Percentiles rank a stretch among this genome's conserved stretches.
Evolutionary conservation across 371 early-diverging fungal genomes (phyloP).

Genomic region (Blakeslea trispora): DNA sequence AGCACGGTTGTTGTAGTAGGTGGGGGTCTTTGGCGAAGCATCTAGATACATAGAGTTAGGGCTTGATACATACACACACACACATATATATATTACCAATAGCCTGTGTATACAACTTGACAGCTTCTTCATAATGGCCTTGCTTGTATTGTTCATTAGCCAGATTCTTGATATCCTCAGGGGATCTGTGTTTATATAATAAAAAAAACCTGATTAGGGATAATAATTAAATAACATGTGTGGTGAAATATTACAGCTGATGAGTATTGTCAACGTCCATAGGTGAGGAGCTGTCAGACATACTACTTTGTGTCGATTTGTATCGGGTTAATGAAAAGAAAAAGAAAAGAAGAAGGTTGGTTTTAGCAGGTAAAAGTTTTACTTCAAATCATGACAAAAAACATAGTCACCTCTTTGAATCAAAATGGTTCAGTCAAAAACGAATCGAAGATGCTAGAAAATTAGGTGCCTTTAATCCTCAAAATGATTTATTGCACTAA

Average conservation of each 20-base stretch:
- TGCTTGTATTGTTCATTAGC: conserved; percentile 63
- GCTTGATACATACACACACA: too few species aligned
- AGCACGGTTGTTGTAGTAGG: conserved; percentile 80
- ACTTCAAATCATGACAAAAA: background rate
- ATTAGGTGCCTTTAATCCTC: too few species aligned
- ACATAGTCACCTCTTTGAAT: background rate
- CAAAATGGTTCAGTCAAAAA: background rate
- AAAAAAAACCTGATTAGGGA: background rate
- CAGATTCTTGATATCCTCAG: conserved; percentile 62
- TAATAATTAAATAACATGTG: background rate
- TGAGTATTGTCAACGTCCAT: conserved; percentile 27
- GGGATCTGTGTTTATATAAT: conserved; percentile 21
- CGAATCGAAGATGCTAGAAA: background rate
- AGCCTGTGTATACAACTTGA: conserved; percentile 59
- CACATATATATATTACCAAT: too few species aligned
- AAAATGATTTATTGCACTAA: too few species aligned
- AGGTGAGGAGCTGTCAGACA: conserved; percentile 19
- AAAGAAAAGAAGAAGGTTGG: conserved; percentile 3
- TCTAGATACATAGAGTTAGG: too few species aligned
- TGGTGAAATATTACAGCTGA: conserved; percentile 18
- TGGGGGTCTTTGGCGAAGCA: conserved; percentile 62
- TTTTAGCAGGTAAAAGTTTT: background rate
- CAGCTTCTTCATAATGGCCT: conserved; percentile 63
- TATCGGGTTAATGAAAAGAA: conserved; percentile 6
- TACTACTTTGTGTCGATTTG: background rate